Base-by-base conservation (phyloP, 768 basidiomycete genomes). In the Heimioporus sp. region DNA sequence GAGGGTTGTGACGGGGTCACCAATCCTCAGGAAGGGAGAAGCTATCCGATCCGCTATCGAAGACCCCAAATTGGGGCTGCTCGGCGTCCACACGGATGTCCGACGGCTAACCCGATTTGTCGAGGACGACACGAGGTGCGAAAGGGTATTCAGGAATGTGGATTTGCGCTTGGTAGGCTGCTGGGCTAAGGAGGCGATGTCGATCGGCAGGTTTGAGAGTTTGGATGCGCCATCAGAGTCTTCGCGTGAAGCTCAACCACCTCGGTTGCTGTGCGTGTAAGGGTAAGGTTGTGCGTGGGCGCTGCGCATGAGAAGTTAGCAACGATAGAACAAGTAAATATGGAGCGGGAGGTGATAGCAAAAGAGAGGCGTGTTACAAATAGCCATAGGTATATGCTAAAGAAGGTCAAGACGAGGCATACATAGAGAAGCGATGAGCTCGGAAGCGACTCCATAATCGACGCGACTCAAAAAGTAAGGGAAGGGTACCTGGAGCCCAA, bases 221-320 rank as follows among this genome's bases (percentile, higher is more conserved):
- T 75, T 79, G 59, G 76, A 70, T 52, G 69, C 72, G 24, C 85
- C 80, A 63, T 84, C 72, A 17, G 79, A 66, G 50, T 88, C 86
- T 47, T 79, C 81, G 51, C 76, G 67, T 93, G 84, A n/a, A 93
- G 79, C 57, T 94, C 90, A 38, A 87, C 74, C 40, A 94, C 76
- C 68, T 94, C 92, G 58, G 78, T 76, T 41, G 82, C 80, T 51
- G 85, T 84, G 53, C 92, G 83, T 9, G 86, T 88, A 43, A 95
- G 82, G 37, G 92, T 95, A 45, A 93, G 78, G 73, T 92, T 90
- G 72, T 93, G 90, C 20, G 89, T 94, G 28, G 92, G 87, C 19
- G 92, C 92, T 91, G 73, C n/a, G n/a, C n/a, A n/a, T n/a, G 38
- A 61, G 39, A 61, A 32, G 54, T 73, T 63, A 68, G 69, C 59